These are phyloP conservation scores for Stygiomarasmius scandens DNA, from an alignment of 1,284 basidiomycete species.

Conservation along the genomic window DNA sequence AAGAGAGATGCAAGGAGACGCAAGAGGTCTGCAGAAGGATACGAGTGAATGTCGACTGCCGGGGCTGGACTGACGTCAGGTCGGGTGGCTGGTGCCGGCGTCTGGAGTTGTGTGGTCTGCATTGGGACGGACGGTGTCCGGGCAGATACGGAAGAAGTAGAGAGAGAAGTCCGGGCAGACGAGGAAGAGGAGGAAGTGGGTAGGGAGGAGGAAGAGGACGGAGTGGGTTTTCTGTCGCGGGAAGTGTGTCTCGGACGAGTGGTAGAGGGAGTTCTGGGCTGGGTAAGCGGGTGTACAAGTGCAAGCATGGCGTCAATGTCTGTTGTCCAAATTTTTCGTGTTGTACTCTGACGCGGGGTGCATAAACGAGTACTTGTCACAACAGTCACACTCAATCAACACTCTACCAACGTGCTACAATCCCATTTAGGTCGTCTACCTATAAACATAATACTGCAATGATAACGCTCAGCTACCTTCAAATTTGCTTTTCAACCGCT, in stretches of 20 bases:
- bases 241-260: constrained; percentile 6
- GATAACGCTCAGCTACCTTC: not conserved
- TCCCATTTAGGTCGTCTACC: not conserved
- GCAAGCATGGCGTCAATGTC: constrained; percentile 37
- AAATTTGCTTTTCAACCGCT: not conserved
- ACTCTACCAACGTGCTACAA: not conserved
- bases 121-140: not conserved
- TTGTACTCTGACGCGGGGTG: not conserved
- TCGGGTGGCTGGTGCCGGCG: not conserved
- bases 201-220: constrained; percentile 20
- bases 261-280: constrained; percentile 16
- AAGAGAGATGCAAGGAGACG: constrained; percentile 88
- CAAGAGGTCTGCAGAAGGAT: constrained; percentile 74
- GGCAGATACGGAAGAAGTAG: constrained; percentile 2
- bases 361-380: not conserved
- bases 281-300: constrained; percentile 38
- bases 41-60: constrained; percentile 59
- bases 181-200: constrained; percentile 21
- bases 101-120: not conserved
- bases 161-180: constrained; percentile 6
- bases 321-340: constrained; percentile 3
- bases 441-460: no score
- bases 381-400: not conserved
- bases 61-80: constrained; percentile 1
- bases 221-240: constrained; percentile 7